Evolutionary conservation across 2,329 filamentous ascomycete species (phyloP), one percentile per base, ranked within the genome.

Genomic region (Beauveria australis): DNA sequence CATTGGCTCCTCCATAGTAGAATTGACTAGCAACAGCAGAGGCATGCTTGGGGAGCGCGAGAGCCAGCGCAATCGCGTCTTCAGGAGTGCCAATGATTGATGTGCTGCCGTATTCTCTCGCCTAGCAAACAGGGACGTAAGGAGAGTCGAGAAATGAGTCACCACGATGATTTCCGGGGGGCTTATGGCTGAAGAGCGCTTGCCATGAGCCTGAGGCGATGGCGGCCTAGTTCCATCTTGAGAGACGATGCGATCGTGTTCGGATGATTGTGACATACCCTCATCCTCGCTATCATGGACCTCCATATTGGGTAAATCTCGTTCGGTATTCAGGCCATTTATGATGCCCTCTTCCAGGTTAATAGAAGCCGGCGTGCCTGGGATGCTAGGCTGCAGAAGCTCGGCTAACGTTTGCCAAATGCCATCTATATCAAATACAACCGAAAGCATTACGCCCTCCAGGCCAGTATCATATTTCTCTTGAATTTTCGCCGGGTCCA

Each of bases 391-490:
- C 19, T 41, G 44, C 18, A 78, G 75, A 41, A 84, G 64, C 65
- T 87, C 84, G 2, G 68, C 70, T 40, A 87, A 65, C 1, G 82
- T 82, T 67, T 86, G 82, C 76, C 76, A 79, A 19, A 87, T 65
- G 0, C 84, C 84, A 51, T 84, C 77, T 12, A 84, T 65, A 62
- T 85, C 82, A 64, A 87, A 87, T 1, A 86, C 77, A 26, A 80
- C 75, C 26, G 81, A 81, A 30, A 87, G 74, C 37, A 78, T 76
- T 4, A 85, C 78, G 51, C 74, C 73, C 51, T 81, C 78, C 3
- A 87, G 71, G 61, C 73, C 75, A 3, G 67, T 65, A 56, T 68
- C 73, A 30, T 75, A 66, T 37, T 41, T 43, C 14, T 47, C 12
- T 28, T 53, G 26, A 7, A 19, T 28, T 24, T 30, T 9, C 1